Evolutionary conservation across 345 rosid species (phyloP), one percentile per base, ranked within the genome.

Genomic region (Ceriops zippeliana): DNA sequence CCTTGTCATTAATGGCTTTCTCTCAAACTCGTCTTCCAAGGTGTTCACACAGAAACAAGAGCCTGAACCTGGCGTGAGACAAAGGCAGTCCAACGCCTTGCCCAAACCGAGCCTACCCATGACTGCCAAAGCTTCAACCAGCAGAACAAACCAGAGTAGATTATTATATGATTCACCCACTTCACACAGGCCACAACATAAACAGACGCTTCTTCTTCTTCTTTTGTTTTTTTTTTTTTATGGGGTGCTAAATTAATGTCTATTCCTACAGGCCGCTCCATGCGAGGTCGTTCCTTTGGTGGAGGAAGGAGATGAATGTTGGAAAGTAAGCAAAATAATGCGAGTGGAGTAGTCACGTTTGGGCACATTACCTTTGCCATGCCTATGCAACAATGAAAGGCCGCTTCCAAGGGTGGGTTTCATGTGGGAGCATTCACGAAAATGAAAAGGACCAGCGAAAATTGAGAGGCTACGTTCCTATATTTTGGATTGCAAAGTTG

Each of bases 201-300:
- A 58, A 66, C 73, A 37, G 52, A 49, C 32, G 28, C 10, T n/a
- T n/a, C n/a, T n/a, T 65, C 67, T 71, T 58, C 21, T 9, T 28
- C 52, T 58, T 65, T 63, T 71, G 6, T 46, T 6, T 32, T 24
- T 65, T 7, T 31, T 34, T 6, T 34, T 17, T 9, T 51, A 7
- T 24, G 26, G 26, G 8, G 37, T 31, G 19, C 3, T 34, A 30
- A 20, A 61, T 65, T 31, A 61, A 32, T 61, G 34, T 61, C 70
- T 32, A 61, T 66, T 70, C 68, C 67, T 16, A 58, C 77, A 69
- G 82, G 75, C 76, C 69, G 81, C 75, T 74, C 83, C 84, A 80
- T 69, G 82, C 72, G 82, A 66, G 26, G 73, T 31, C 38, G 67
- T 66, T 19, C 80, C 65, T 67, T 56, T 76, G 26, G 30, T 16